Evolutionary conservation across 768 basidiomycete genomes (phyloP), one percentile per base, ranked within the genome.

Genomic region (Obba rivulosa): DNA sequence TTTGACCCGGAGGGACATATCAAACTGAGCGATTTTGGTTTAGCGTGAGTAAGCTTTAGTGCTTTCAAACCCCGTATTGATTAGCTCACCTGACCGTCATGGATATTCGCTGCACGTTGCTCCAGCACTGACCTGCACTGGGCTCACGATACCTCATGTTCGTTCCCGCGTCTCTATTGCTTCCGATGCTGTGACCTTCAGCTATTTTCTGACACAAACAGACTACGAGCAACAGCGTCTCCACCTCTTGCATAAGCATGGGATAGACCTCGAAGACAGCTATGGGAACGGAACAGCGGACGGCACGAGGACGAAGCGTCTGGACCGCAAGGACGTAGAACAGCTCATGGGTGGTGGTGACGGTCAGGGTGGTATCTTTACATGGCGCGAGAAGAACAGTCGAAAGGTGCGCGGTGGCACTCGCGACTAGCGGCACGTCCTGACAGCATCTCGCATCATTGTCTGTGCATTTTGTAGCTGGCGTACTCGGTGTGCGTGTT

Each of bases 81-180:
- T 47, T 10, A n/a, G 41, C 23, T 37, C 25, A 34, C 45, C 42
- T 31, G 42, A 14, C 16, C 22, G 21, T 39, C 42, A 21, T 40
- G 50, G 31, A 14, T 36, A 23, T 38, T 21, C 39, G 18, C 28
- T 48, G 45, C 53, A 45, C 54, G 24, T 21, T 46, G 24, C 35
- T 49, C 59, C 64, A 92, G 88, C 46, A 89, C 91, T 49, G 87
- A 93, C 74, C 76, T 92, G 50, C 94, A 95, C 68, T 96, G 94
- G 94, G 90, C 92, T 18, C 93, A 97, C 67, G 93, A 98, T 68
- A 93, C 92, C 22, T 85, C 85, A 48, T 94, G 90, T 91, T 54
- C 56, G 68, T 66, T 21, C 14, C 31, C 34, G 17, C 24, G 34
- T 34, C 41, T 36, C 28, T 28, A 37, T 39, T 41, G 46, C 50